Conservation (phyloP, 176 grass and related monocot genomes). For the Musa troglodytarum region DNA sequence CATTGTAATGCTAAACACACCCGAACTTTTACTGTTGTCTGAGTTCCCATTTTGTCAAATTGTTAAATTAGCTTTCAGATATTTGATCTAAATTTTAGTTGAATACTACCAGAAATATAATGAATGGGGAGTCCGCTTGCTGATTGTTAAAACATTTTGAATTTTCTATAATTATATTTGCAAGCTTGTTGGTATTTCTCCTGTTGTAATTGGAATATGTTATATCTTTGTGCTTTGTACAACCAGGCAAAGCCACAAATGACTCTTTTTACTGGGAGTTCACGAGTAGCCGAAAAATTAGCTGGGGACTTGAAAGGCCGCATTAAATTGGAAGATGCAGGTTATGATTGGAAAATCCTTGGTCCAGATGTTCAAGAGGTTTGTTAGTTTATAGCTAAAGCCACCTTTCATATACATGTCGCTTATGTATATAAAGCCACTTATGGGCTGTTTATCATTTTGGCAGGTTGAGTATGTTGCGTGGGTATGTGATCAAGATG, state of each 20-base stretch:
- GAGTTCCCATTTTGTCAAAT: not conserved
- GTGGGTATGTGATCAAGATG: conserved; percentile 99
- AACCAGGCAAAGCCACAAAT: conserved; percentile 75
- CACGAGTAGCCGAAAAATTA: conserved; percentile 79
- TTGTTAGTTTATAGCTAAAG: not conserved
- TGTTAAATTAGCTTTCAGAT: not conserved
- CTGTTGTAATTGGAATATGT: not conserved
- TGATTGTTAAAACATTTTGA: not conserved
- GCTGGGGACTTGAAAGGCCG: conserved; percentile 73
- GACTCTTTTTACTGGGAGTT: conserved; percentile 95
- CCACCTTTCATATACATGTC: conserved; percentile 1
- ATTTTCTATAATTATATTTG: not conserved
- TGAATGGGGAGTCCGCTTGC: not conserved
- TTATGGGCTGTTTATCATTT: conserved; percentile 14
- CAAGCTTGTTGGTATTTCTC: not conserved
- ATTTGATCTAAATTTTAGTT: not conserved
- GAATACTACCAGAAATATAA: too few species aligned
- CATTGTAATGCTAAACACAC: too few species aligned
- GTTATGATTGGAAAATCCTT: conserved; percentile 99
- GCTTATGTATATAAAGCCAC: conserved; percentile 21
- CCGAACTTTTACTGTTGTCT: not conserved
- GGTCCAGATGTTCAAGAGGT: conserved; percentile 99
- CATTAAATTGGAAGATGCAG: conserved; percentile 93
- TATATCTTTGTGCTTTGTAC: not conserved
- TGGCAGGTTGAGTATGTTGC: conserved; percentile 85